phyloP scores from a whole-genome alignment of 495 filamentous ascomycete genomes.

The Bacidia gigantensis region DNA sequence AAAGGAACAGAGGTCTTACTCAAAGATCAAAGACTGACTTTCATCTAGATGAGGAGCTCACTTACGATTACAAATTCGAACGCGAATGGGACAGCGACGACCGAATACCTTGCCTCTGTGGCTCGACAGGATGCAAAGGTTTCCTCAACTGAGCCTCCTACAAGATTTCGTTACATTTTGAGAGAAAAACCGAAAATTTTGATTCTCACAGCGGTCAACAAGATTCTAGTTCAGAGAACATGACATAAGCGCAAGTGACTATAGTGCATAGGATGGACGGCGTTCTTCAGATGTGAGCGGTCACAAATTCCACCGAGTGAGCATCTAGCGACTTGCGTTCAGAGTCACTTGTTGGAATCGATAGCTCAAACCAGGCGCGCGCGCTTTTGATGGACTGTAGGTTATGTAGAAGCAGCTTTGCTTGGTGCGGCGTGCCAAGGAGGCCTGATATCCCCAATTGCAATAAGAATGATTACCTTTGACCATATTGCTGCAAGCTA shows the following conservation, averaged over 20 bases:
- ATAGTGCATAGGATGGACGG: too few relatives aligned
- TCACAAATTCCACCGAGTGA: neutral
- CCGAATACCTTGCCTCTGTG: conserved; percentile 93
- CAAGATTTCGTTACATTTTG: neutral
- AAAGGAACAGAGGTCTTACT: neutral
- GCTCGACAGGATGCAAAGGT: conserved; percentile 89
- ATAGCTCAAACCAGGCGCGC: neutral
- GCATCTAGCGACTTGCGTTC: neutral
- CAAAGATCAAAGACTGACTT: neutral
- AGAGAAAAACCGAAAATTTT: too few relatives aligned
- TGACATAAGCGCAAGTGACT: too few relatives aligned
- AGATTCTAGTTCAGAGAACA: too few relatives aligned
- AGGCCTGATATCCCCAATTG: neutral
- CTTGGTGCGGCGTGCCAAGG: neutral
- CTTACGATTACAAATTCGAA: conserved; percentile 99
- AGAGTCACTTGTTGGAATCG: neutral
- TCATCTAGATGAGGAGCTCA: conserved; percentile 80
- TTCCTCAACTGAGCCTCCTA: conserved; percentile 69
- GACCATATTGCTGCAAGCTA: too few relatives aligned
- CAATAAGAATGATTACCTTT: neutral
- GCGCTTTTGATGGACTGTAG: neutral
- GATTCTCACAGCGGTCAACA: too few relatives aligned
- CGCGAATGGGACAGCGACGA: conserved; percentile 88
- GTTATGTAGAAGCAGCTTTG: neutral
- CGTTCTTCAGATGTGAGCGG: too few relatives aligned